Evolutionary conservation across 2,329 filamentous ascomycete genomes (phyloP).

Genomic region (Lithohypha guttulata): DNA sequence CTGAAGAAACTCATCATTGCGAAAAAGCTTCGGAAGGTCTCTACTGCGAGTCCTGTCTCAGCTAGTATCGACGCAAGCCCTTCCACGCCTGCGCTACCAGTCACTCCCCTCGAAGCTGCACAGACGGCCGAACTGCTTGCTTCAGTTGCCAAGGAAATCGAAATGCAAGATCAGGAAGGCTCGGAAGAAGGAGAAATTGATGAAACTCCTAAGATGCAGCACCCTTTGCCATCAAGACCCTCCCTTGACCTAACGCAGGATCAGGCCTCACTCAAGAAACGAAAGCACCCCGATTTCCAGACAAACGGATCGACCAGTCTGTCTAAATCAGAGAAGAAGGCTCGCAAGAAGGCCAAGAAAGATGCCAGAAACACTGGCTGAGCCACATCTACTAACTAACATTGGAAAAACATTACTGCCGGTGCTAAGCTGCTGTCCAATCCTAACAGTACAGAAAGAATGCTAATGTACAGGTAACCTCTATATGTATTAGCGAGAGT

Average conservation of each 20-base stretch:
- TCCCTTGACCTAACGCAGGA: background rate
- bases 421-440: too few species aligned
- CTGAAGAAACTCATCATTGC: constrained; percentile 5
- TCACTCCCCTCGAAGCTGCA: background rate
- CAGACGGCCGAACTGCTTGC: constrained; percentile 1
- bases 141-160: constrained; percentile 2
- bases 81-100: too few species aligned
- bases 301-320: background rate
- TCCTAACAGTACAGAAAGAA: too few species aligned
- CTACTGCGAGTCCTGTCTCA: too few species aligned
- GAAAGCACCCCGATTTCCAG: constrained; percentile 2
- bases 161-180: background rate
- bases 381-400: too few species aligned
- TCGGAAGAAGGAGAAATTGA: constrained; percentile 9
- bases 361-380: too few species aligned
- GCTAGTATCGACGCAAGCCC: too few species aligned
- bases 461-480: too few species aligned
- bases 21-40: too few species aligned
- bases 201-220: background rate
- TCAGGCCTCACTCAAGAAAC: constrained; percentile 1
- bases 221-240: background rate
- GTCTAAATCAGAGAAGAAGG: constrained; percentile 5
- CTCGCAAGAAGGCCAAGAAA: constrained; percentile 8
- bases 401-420: too few species aligned
- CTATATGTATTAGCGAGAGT: too few species aligned